Evolutionary conservation across 768 basidiomycete genomes (phyloP), one percentile per base, ranked within the genome.

Genomic region (Arthromyces matolae): DNA sequence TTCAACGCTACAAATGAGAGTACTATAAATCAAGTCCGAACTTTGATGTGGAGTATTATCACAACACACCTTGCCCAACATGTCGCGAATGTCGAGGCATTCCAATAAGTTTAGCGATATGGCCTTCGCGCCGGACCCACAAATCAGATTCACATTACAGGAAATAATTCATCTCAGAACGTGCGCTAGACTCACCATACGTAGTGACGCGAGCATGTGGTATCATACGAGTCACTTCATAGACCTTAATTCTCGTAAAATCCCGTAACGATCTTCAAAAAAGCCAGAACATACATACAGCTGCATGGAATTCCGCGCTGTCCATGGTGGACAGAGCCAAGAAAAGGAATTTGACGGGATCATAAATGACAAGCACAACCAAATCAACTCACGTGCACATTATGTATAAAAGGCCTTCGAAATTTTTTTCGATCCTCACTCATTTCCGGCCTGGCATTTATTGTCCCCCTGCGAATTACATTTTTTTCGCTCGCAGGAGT

Each of bases 41-140:
- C n/a, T n/a, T n/a, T n/a, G n/a, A n/a, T n/a, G n/a, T n/a, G n/a
- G n/a, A n/a, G n/a, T n/a, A n/a, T 22, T n/a, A 1, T 29, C 12
- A 16, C 36, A 14, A 42, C 69, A 43, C 51, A 86, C 89, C 89
- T 73, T 89, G 86, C 4, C 89, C 89, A 22, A 92, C 89, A 55
- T 88, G 87, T 38, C 89, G 76, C 4, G 89, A 80, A 64, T 92
- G 78, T 20, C 72, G 73, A 0, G 89, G 89, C 84, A 86, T 87
- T 14, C 86, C 86, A 45, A 88, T 75, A 19, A 92, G 70, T 57
- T 83, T 89, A 6, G 89, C 87, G 45, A 92, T 78, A 59, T 90
- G 86, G 3, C 86, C 88, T 91, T 54, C n/a, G 28, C 22, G 23
- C 22, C 45, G 43, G 33, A 35, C 27, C 5, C 13, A 20, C 33